Percentiles rank a stretch among this genome's conserved stretches.
These are phyloP conservation scores for Hypomontagnella monticulosa DNA, from an alignment of 495 filamentous ascomycete genomes.

Conservation along the genomic window DNA sequence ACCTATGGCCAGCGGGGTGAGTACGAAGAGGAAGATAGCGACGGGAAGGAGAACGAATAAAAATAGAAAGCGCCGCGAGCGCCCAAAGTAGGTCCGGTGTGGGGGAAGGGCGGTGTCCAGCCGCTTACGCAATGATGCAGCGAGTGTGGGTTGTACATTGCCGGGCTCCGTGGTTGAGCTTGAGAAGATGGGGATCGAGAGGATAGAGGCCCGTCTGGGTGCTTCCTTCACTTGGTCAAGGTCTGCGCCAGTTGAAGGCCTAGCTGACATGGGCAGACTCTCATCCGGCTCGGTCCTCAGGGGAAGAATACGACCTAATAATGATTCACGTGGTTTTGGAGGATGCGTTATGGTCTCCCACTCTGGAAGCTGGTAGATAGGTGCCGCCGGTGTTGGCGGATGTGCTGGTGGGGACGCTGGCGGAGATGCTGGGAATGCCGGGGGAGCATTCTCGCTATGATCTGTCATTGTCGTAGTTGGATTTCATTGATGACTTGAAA, in stretches of 20 bases:
- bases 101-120: slow-evolving; percentile 52
- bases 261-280: slow-evolving; percentile 7
- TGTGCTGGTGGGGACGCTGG: slow-evolving; percentile 9
- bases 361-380: slow-evolving; percentile 45
- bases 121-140: slow-evolving; percentile 29
- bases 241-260: slow-evolving; percentile 10
- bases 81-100: slow-evolving; percentile 53
- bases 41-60: slow-evolving; percentile 39
- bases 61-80: slow-evolving; percentile 52
- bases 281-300: slow-evolving; percentile 7
- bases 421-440: slow-evolving; percentile 4
- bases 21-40: slow-evolving; percentile 37
- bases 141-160: slow-evolving; percentile 4
- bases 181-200: slow-evolving; percentile 12
- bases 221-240: slow-evolving; percentile 19
- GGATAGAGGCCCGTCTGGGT: slow-evolving; percentile 23
- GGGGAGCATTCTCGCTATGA: slow-evolving; percentile 8
- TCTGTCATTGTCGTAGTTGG: slow-evolving; percentile 22
- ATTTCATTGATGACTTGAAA: slow-evolving; percentile 11
- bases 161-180: slow-evolving; percentile 7
- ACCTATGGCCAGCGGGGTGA: slow-evolving; percentile 47
- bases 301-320: slow-evolving; percentile 33
- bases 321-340: slow-evolving; percentile 45
- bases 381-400: slow-evolving; percentile 2
- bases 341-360: slow-evolving; percentile 52